These are phyloP conservation scores for Cystobasidiopsis lactophilus DNA, from an alignment of 768 basidiomycete genomes.

Conservation along the genomic window DNA sequence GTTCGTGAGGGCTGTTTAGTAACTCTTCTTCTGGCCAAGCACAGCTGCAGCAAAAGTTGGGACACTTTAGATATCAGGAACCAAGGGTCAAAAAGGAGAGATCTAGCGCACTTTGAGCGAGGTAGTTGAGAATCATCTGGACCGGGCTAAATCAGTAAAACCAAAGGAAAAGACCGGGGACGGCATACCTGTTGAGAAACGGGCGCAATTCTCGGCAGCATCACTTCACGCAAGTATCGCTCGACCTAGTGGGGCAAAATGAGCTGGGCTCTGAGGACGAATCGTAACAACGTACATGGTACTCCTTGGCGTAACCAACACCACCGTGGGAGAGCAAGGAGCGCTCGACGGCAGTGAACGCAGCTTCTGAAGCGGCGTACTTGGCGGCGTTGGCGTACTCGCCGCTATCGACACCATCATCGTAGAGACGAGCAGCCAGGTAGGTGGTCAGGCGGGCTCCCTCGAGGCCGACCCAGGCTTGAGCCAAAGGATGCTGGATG, in stretches of 20 bases:
- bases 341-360: conserved; percentile 15
- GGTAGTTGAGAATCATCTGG: background rate
- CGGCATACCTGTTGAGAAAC: too few relatives aligned
- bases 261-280: too few relatives aligned
- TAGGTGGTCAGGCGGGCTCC: conserved; percentile 11
- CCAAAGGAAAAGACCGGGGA: too few relatives aligned
- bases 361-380: conserved; percentile 17
- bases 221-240: background rate
- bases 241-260: too few relatives aligned
- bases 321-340: background rate
- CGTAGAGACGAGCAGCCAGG: conserved; percentile 12
- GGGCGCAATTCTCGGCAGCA: background rate
- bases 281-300: too few relatives aligned
- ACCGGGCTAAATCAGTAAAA: too few relatives aligned
- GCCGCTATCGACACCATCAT: conserved; percentile 7
- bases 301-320: background rate
- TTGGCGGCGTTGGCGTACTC: conserved; percentile 15
- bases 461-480: conserved; percentile 15
- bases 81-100: too few relatives aligned
- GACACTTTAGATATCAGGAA: too few relatives aligned
- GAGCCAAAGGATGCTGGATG: conserved; percentile 18
- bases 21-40: background rate
- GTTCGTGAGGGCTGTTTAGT: too few relatives aligned
- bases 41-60: background rate
- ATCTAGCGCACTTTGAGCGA: background rate